Evolutionary conservation across 805 yeast genomes (phyloP).

Genomic region (Spathaspora arborariae): DNA sequence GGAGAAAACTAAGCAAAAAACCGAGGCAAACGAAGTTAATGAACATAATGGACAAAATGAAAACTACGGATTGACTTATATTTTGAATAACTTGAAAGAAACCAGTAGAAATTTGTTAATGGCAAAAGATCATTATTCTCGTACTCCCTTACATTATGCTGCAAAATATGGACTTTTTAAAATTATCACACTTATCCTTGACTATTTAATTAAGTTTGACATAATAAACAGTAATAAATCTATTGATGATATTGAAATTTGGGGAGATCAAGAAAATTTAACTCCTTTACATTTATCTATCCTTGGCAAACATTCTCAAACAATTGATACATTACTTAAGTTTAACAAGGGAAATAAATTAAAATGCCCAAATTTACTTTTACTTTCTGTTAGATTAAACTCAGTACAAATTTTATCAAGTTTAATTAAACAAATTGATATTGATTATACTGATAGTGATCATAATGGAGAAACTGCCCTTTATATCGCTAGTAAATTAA

Average conservation of each 20-base stretch:
- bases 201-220: constrained; percentile 52
- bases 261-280: constrained; percentile 78
- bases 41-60: constrained; percentile 9
- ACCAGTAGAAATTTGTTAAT: constrained; percentile 34
- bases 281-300: constrained; percentile 85
- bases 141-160: constrained; percentile 89
- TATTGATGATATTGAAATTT: constrained; percentile 51
- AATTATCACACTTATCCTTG: constrained; percentile 55
- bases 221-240: constrained; percentile 46
- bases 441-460: constrained; percentile 58
- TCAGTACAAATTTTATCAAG: constrained; percentile 52
- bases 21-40: constrained; percentile 14
- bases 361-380: constrained; percentile 54
- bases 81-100: constrained; percentile 53
- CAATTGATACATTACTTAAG: constrained; percentile 56
- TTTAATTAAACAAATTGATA: constrained; percentile 53
- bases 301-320: constrained; percentile 75
- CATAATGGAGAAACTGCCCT: constrained; percentile 71
- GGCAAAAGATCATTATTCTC: constrained; percentile 67
- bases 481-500: constrained; percentile 72
- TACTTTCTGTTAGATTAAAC: constrained; percentile 66
- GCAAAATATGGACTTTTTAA: constrained; percentile 75
- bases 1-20: constrained; percentile 28
- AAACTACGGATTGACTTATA: constrained; percentile 44
- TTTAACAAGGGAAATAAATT: constrained; percentile 38